phyloP scores from a whole-genome alignment of 179 eudicot genomes.

The Silene noctiflora region DNA sequence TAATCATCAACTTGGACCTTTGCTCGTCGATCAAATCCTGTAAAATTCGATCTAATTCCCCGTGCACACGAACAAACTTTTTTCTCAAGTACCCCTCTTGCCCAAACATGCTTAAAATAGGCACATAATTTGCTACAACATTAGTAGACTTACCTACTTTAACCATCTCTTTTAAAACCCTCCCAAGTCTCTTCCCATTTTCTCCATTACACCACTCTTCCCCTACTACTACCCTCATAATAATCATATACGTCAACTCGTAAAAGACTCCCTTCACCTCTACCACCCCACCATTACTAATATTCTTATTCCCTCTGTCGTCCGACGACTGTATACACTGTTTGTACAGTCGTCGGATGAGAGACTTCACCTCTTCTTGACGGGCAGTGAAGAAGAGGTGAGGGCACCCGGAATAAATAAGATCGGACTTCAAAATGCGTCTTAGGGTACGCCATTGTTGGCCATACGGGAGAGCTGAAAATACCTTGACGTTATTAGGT shows the following conservation, averaged over 20 bases:
- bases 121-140: conserved; percentile 4
- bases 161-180: conserved; percentile 14
- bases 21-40: conserved; percentile 11
- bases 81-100: neutral
- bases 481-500: neutral
- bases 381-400: conserved; percentile 8
- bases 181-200: neutral
- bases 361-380: conserved; percentile 16
- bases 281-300: neutral
- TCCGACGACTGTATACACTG: neutral
- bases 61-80: conserved; percentile 4
- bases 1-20: neutral
- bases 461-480: conserved; percentile 12
- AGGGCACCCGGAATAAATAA: conserved; percentile 16
- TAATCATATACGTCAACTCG: conserved; percentile 11
- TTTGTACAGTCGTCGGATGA: conserved; percentile 12
- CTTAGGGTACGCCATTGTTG: conserved; percentile 20
- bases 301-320: neutral
- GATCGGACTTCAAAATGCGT: neutral
- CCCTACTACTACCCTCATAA: conserved; percentile 19
- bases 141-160: conserved; percentile 13
- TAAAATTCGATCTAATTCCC: conserved; percentile 1
- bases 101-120: conserved; percentile 10
- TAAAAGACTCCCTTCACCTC: conserved; percentile 7
- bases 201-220: conserved; percentile 20